Conservation (phyloP, 768 basidiomycete genomes). For the Pulveroboletus sp. region DNA sequence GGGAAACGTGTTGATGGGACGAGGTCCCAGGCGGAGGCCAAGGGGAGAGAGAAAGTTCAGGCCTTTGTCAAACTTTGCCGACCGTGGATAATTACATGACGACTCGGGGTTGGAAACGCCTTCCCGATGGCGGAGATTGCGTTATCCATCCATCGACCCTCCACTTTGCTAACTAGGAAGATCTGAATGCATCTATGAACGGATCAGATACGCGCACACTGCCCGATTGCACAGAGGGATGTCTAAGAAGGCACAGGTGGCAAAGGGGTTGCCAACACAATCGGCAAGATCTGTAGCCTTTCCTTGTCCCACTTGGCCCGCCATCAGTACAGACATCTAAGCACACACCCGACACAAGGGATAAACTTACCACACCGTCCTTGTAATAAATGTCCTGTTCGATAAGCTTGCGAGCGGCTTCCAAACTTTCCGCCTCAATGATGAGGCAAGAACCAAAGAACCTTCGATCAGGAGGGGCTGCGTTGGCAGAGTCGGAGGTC, state of each 20-base stretch:
- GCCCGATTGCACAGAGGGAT: background rate
- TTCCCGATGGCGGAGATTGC: background rate
- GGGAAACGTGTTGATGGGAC: constrained; percentile 4
- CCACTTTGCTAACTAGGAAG: too few species aligned
- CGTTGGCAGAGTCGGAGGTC: constrained; percentile 49
- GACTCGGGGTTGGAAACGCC: background rate
- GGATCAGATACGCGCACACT: background rate
- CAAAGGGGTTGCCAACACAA: constrained; percentile 29
- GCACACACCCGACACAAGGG: background rate
- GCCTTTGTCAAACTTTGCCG: background rate
- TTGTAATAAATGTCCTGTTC: constrained; percentile 24
- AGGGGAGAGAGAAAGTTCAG: background rate
- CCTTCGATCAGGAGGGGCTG: constrained; percentile 46
- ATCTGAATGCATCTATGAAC: background rate
- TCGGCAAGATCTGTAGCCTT: constrained; percentile 48
- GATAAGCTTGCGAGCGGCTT: constrained; percentile 31
- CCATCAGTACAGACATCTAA: background rate
- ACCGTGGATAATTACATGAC: constrained; percentile 2
- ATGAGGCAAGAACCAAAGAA: constrained; percentile 56
- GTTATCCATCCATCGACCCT: background rate
- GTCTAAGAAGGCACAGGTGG: constrained; percentile 9
- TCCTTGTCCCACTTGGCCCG: constrained; percentile 54
- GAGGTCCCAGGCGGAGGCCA: background rate
- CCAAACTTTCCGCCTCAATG: constrained; percentile 49
- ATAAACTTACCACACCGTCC: constrained; percentile 19